Evolutionary conservation across 257 asterid genomes (phyloP).

Genomic region (Primulina huaijiensis): DNA sequence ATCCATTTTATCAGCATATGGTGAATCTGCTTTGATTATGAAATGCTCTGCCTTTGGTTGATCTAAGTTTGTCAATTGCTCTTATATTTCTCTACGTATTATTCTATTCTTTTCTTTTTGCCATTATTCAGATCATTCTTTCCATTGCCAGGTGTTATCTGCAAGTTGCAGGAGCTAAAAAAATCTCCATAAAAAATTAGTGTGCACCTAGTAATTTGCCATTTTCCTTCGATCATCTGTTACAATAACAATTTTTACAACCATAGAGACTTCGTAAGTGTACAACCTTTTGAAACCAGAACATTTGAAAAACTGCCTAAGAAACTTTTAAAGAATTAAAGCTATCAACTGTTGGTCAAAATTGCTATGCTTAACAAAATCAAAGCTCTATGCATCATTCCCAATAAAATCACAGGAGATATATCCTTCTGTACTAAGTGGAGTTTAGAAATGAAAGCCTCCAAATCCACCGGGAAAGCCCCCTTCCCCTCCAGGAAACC

Average conservation of each 20-base stretch:
- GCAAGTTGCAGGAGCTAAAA: conserved; percentile 1
- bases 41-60: too few relatives aligned
- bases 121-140: too few relatives aligned
- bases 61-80: too few relatives aligned
- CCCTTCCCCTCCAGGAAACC: conserved; percentile 73
- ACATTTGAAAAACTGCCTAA: conserved; percentile 17
- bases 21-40: too few relatives aligned
- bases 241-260: not conserved
- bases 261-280: conserved; percentile 10
- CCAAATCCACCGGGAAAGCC: conserved; percentile 65
- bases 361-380: conserved; percentile 26
- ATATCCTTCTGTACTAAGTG: not conserved
- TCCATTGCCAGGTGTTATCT: not conserved
- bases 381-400: conserved; percentile 16
- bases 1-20: too few relatives aligned
- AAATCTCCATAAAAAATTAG: not conserved
- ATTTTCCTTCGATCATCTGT: not conserved
- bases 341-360: conserved; percentile 29
- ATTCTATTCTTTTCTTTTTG: too few relatives aligned
- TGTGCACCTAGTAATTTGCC: not conserved
- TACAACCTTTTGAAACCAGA: conserved; percentile 19
- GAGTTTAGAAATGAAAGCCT: conserved; percentile 60
- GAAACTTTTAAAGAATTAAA: conserved; percentile 13
- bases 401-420: conserved; percentile 15
- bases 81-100: too few relatives aligned